Conservation (phyloP, 306 rosid genomes). For the Sicyos edulis region DNA sequence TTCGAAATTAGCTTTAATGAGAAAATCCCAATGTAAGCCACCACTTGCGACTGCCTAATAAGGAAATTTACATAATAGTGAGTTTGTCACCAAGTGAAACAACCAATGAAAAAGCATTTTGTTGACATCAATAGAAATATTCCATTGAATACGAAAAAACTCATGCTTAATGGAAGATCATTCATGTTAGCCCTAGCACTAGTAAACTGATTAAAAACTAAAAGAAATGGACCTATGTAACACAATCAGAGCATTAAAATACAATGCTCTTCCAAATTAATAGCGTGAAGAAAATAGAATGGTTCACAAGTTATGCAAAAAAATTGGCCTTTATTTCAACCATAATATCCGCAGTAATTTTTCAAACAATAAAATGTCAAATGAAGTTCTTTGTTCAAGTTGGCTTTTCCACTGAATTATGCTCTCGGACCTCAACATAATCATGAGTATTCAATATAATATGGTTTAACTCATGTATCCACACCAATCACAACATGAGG, state of each 20-base stretch:
- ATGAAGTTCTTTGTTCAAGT: neutral
- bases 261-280: slow-evolving; percentile 16
- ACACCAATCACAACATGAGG: slow-evolving; percentile 1
- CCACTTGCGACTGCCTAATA: slow-evolving; percentile 74
- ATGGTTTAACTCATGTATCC: neutral
- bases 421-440: neutral
- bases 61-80: slow-evolving; percentile 12
- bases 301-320: neutral
- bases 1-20: slow-evolving; percentile 66
- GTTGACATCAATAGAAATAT: neutral
- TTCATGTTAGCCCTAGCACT: neutral
- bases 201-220: neutral
- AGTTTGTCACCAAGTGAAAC: slow-evolving; percentile 5
- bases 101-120: neutral
- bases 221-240: neutral
- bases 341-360: neutral
- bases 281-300: neutral
- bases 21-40: slow-evolving; percentile 62
- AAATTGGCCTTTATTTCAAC: neutral
- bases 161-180: neutral
- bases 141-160: neutral
- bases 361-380: neutral
- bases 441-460: neutral
- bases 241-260: neutral
- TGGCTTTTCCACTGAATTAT: neutral